Conservation (phyloP, 2,329 filamentous ascomycete genomes). For the Aureobasidium sp. region DNA sequence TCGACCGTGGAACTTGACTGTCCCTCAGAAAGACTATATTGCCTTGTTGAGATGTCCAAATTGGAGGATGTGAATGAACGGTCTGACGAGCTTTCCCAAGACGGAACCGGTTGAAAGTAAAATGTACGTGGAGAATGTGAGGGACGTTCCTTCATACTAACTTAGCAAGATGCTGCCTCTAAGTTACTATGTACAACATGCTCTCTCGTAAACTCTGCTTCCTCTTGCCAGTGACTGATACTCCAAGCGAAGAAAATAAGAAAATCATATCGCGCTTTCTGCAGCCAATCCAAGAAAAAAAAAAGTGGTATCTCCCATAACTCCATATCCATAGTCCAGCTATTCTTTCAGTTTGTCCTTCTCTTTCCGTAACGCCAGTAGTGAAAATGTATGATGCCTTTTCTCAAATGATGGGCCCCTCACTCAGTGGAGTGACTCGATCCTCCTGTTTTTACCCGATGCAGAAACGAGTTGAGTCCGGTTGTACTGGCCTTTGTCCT, state of each 20-base stretch:
- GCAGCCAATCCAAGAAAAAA: not conserved
- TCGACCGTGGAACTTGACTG: too few relatives aligned
- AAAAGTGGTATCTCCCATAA: constrained; percentile 6
- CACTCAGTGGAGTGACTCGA: not conserved
- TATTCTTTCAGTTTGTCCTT: not conserved
- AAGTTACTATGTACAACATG: constrained; percentile 4
- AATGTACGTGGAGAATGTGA: not conserved
- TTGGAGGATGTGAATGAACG: too few relatives aligned
- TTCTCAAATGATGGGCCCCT: not conserved
- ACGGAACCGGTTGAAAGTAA: too few relatives aligned
- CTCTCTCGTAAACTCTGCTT: not conserved
- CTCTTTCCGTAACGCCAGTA: not conserved
- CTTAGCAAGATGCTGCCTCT: not conserved
- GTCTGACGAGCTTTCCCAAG: too few relatives aligned
- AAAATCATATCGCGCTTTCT: not conserved
- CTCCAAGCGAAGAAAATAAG: not conserved
- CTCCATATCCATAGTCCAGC: not conserved
- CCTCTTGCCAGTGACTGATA: not conserved
- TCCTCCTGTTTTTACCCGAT: constrained; percentile 1
- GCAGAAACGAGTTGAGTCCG: constrained; percentile 1
- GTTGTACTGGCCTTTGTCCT: not conserved
- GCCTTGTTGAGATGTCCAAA: too few relatives aligned
- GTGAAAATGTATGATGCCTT: not conserved
- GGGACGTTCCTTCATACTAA: not conserved
- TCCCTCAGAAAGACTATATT: too few relatives aligned